Base-by-base conservation (phyloP, 164 flowering plant genomes). In the Kalanchoe fedtschenkoi region DNA sequence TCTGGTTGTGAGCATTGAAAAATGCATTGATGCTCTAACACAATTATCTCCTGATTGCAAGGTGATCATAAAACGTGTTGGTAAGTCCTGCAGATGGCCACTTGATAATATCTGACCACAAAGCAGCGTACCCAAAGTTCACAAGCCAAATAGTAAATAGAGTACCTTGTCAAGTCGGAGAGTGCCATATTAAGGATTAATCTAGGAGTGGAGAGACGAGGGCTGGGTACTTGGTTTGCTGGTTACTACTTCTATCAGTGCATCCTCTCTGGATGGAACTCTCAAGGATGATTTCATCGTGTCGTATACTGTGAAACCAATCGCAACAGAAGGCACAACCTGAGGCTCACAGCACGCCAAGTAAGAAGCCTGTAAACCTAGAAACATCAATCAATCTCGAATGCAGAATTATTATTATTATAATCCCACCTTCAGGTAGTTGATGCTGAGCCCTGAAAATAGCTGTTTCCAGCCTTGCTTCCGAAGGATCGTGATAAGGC, bases 291-390 rank as follows among this genome's bases (percentile, higher is more conserved):
- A 68, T 77, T 91, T 95, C 97, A 91, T 82, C 2, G 68, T 38
- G 69, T 91, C 99, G 67, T 95, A 95, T 11, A 84, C 89, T 7
- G 99, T 91, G 63, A 95, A 95, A 13, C 99, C 99, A 64, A 95
- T 91, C 15, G 99, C 99, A 19, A 89, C 96, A 1, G 97, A 95
- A 24, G 97, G 99, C 56, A 95, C 99, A 46, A 91, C 99, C 99
- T 95, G 82, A 53, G 62, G 37, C 15, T 37, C 24, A 61, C 34
- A 44, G 17, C 67, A 34, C 38, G 37, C 29, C 24, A 34, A n/a
- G 39, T 28, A 3, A 13, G 26, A 60, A 32, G 14, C 17, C 53
- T n/a, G 64, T 22, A 34, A 53, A 2, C 30, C 1, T 8, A 19
- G 17, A 37, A 35, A 43, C 44, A 11, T 6, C 32, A 15, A 26